Evolutionary conservation across 2,329 filamentous ascomycete genomes (phyloP).

Genomic region (Aureobasidium namibiae): DNA sequence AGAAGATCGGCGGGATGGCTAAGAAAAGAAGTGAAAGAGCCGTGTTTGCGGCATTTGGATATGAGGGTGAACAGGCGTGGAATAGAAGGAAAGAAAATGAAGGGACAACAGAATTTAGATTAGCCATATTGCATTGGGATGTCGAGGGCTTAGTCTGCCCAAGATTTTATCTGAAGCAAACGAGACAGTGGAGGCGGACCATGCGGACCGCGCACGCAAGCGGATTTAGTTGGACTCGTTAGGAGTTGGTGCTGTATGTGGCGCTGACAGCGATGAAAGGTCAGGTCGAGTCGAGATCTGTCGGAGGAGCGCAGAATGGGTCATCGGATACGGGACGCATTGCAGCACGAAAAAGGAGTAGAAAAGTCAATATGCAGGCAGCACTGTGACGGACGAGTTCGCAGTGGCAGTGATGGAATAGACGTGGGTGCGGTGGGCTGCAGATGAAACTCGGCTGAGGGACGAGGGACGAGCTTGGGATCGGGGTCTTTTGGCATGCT

Average conservation of each 20-base stretch:
- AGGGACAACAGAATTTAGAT: conserved; percentile 7
- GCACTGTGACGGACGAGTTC: background rate
- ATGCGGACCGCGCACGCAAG: conserved; percentile 9
- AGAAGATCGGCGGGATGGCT: background rate
- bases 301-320: background rate
- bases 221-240: conserved; percentile 1
- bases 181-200: conserved; percentile 11
- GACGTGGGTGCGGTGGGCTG: background rate
- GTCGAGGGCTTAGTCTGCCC: conserved; percentile 2
- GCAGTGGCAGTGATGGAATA: background rate
- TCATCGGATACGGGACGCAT: background rate
- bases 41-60: background rate
- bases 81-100: conserved; percentile 9
- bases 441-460: conserved; percentile 11
- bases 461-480: background rate
- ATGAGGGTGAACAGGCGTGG: background rate
- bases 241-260: conserved; percentile 1
- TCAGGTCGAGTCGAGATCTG: conserved; percentile 4
- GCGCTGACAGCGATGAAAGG: conserved; percentile 1
- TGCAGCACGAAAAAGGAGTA: background rate
- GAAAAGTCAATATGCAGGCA: background rate
- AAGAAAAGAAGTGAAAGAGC: conserved; percentile 2
- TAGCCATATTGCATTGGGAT: conserved; percentile 1
- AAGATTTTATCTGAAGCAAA: conserved; percentile 10
- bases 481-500: conserved; percentile 1